These are phyloP conservation scores for Ophiorrhiza pumila DNA, from an alignment of 257 asterid species.

Conservation along the genomic window DNA sequence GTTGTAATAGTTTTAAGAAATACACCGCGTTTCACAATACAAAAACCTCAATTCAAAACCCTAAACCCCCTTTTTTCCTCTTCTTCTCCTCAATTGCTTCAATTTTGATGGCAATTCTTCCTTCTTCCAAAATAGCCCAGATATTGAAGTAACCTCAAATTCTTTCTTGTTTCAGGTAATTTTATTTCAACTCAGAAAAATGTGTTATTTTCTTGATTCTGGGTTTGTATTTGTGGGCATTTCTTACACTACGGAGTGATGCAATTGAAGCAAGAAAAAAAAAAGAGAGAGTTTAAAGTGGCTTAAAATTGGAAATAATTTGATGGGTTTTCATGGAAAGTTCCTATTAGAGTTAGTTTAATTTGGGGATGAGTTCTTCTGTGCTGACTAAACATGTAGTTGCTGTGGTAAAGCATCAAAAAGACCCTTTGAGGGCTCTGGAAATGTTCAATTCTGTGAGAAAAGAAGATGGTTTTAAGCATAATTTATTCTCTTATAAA, in stretches of 20 bases:
- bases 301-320: neutral
- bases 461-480: conserved; percentile 68
- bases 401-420: conserved; percentile 65
- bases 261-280: neutral
- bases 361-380: conserved; percentile 52
- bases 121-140: neutral
- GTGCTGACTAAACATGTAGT: conserved; percentile 86
- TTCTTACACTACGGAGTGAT: neutral
- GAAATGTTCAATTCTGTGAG: conserved; percentile 74
- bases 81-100: neutral
- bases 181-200: neutral
- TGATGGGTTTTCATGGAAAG: neutral
- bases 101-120: neutral
- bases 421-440: conserved; percentile 79
- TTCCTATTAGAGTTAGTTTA: conserved; percentile 6
- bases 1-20: neutral
- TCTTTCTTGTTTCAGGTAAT: conserved; percentile 3
- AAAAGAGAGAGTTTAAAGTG: neutral
- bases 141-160: neutral
- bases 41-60: neutral
- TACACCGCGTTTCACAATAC: neutral
- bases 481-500: conserved; percentile 63
- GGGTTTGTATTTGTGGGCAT: neutral
- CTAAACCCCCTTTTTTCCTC: neutral
- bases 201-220: neutral